Evolutionary conservation across 208 protist species (phyloP), one percentile per base, ranked within the genome.

Genomic region (Histomonas meleagridis): DNA sequence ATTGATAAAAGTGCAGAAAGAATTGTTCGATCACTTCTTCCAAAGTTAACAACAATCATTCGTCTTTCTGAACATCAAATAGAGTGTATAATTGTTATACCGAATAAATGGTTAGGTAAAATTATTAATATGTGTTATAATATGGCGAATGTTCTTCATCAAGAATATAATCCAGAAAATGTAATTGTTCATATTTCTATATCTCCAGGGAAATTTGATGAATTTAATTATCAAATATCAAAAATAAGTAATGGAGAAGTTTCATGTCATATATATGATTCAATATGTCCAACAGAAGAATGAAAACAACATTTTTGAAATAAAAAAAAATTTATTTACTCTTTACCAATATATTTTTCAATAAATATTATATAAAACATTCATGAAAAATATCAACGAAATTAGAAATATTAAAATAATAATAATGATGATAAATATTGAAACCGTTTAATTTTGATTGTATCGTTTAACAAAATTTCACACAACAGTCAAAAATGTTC

Each of bases 91-190:
- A 26, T 86, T 38, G 46, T 35, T 55, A 35, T 86, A 32, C 76
- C 76, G n/a, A 86, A 86, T 49, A 7, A 4, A 14, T 55, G 55
- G 18, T 46, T 86, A 38, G 76, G 76, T 16, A 40, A 51, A 28
- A 12, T 46, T 7, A 48, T 86, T 55, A 46, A 46, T 16, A 32
- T 86, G 7, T n/a, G 43, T 55, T 86, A 86, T 16, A 86, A 35
- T 26, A 38, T 86, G 16, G 43, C 46, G 7, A 86, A 14, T 3
- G 46, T 86, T 51, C 3, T 5, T 2, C 23, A 43, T 14, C 46
- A 86, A 86, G 76, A 86, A 86, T 86, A 86, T 16, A 46, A 46
- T 38, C 46, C 40, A 55, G 76, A 86, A 51, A 86, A 86, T 0
- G 76, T 46, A n/a, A 57, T 55, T 21, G 32, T 86, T 28, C 1